Conservation (phyloP, 345 rosid genomes). For the Excoecaria cochinchinensis region DNA sequence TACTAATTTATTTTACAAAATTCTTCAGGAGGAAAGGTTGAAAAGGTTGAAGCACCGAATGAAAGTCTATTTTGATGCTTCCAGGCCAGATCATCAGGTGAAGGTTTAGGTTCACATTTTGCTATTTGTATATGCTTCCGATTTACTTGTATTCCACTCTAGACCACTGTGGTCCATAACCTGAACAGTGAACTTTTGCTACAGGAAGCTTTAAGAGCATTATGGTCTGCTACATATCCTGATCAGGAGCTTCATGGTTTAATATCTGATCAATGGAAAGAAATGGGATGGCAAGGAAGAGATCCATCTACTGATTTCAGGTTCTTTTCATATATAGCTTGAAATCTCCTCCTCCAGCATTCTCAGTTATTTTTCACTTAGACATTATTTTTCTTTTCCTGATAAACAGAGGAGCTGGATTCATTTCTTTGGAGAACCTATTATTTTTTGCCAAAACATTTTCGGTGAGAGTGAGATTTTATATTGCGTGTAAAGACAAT, state of each 20-base stretch:
- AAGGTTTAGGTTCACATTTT: not conserved
- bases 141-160: not conserved
- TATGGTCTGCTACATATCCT: constrained; percentile 82
- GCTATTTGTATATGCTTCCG: not conserved
- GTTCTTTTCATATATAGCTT: constrained; percentile 26
- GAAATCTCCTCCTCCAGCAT: not conserved
- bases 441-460: constrained; percentile 90
- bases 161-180: not conserved
- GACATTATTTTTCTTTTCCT: not conserved
- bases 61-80: constrained; percentile 70
- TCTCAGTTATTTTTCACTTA: not conserved
- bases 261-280: constrained; percentile 90
- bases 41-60: constrained; percentile 67
- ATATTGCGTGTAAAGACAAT: not conserved
- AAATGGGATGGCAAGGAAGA: constrained; percentile 98
- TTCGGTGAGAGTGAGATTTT: constrained; percentile 59
- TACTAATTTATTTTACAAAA: not conserved
- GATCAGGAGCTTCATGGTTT: constrained; percentile 67
- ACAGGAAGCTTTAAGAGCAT: constrained; percentile 79
- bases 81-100: constrained; percentile 82
- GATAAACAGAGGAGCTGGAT: constrained; percentile 82
- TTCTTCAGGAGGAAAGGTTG: constrained; percentile 67
- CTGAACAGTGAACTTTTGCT: not conserved
- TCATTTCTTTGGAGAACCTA: constrained; percentile 87
- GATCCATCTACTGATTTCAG: constrained; percentile 98